Evolutionary conservation across 352 stramenopile genomes (phyloP).

Genomic region (Phytophthora palmivora): DNA sequence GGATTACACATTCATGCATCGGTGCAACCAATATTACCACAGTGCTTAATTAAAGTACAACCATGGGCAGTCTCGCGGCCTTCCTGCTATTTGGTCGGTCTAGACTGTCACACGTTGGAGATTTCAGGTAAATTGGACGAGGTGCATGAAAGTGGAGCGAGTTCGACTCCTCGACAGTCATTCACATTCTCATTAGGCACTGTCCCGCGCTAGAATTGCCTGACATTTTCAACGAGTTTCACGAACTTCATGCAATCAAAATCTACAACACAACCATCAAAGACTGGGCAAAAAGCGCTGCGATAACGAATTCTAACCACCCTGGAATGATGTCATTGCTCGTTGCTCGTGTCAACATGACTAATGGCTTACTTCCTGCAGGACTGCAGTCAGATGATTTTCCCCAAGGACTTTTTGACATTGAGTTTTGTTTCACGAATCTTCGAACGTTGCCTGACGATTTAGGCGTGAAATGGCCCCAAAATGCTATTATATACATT

Average conservation of each 20-base stretch:
- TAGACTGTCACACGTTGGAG: conserved; percentile 33
- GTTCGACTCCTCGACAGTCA: conserved; percentile 31
- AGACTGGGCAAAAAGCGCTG: conserved; percentile 30
- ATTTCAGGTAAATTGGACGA: conserved; percentile 24
- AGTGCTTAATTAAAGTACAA: conserved; percentile 30
- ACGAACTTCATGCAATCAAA: conserved; percentile 33
- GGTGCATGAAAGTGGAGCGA: conserved; percentile 20
- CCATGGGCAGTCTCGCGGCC: conserved; percentile 33
- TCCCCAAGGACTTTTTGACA: conserved; percentile 30
- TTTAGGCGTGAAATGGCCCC: conserved; percentile 41
- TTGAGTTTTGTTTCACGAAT: conserved; percentile 50
- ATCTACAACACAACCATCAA: conserved; percentile 47
- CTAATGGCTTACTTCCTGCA: conserved; percentile 23
- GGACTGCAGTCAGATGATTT: conserved; percentile 42
- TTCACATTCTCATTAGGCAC: conserved; percentile 39
- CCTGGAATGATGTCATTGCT: conserved; percentile 32
- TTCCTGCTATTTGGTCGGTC: conserved; percentile 36
- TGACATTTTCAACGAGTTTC: conserved; percentile 20
- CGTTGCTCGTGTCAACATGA: conserved; percentile 36
- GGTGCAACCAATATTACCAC: too few species aligned
- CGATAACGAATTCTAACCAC: conserved; percentile 24
- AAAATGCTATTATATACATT: conserved; percentile 10
- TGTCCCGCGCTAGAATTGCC: conserved; percentile 35
- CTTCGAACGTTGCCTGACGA: conserved; percentile 33
- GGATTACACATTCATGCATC: conserved; percentile 25